phyloP scores from a whole-genome alignment of 1,139 yeast genomes.

The Yamadazyma sp. region DNA sequence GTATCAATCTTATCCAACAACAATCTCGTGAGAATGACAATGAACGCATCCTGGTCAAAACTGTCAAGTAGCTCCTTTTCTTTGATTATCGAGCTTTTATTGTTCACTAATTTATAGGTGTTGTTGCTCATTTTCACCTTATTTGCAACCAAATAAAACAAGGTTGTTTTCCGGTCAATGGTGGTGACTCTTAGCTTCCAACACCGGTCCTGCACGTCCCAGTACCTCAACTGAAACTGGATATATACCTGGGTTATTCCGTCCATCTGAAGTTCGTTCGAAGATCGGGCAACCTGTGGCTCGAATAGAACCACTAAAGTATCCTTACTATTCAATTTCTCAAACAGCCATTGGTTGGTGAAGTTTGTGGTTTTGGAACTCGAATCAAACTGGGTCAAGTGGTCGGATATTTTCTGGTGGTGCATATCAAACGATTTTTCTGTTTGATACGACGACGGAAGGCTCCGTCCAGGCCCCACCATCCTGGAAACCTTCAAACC shows the following conservation, averaged over 20 bases:
- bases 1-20: slow-evolving; percentile 36
- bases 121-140: slow-evolving; percentile 19
- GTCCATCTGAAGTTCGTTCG: slow-evolving; percentile 17
- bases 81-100: slow-evolving; percentile 24
- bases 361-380: slow-evolving; percentile 27
- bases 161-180: slow-evolving; percentile 30
- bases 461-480: slow-evolving; percentile 29
- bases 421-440: slow-evolving; percentile 23
- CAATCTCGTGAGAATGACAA: slow-evolving; percentile 30
- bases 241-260: slow-evolving; percentile 25
- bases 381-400: slow-evolving; percentile 32
- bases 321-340: slow-evolving; percentile 20
- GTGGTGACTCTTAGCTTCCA: slow-evolving; percentile 34
- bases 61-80: slow-evolving; percentile 27
- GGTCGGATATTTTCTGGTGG: slow-evolving; percentile 36
- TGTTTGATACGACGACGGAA: slow-evolving; percentile 34
- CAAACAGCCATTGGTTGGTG: slow-evolving; percentile 40
- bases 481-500: slow-evolving; percentile 31
- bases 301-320: slow-evolving; percentile 35
- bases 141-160: slow-evolving; percentile 18
- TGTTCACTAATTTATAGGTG: slow-evolving; percentile 15
- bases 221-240: slow-evolving; percentile 34
- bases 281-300: slow-evolving; percentile 27
- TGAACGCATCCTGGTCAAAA: slow-evolving; percentile 35
- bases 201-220: slow-evolving; percentile 19